Base-by-base conservation (phyloP, 441 rosid genomes). In the Lagerstroemia fauriei region DNA sequence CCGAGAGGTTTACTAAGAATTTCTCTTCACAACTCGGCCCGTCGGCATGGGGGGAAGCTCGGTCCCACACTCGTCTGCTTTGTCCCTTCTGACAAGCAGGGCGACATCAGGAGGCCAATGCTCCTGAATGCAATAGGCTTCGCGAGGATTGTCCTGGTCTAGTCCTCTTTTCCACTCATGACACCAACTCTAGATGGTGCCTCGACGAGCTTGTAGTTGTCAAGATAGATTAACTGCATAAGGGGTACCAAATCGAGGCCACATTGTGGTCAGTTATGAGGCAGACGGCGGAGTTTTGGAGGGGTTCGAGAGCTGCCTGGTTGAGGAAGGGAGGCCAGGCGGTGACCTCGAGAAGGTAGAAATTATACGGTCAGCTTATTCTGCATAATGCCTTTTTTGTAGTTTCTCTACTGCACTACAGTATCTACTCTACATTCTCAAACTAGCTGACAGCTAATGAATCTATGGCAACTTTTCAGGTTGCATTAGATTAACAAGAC, bases 171-270 rank as follows among this genome's bases (percentile, higher is more conserved):
- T 74, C 79, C n/a, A 32, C 41, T 3, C 66, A 38, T 66, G 75
- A 81, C 5, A 68, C 75, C 0, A 65, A 76, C 32, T 81, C 84
- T 38, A 38, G 6, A 2, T 38, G 44, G 44, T 38, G 2, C 44
- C 44, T 38, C 1, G 66, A 76, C 9, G 80, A 66, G 75, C 80
- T 81, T 10, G 80, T 63, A 7, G 76, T n/a, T n/a, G n/a, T n/a
- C n/a, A n/a, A 81, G 80, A 81, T 75, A 10, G 47, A n/a, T 76
- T 50, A 71, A 76, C 1, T 81, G 74, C 51, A 22, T n/a, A 25
- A 65, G 41, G 38, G 31, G 27, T 32, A 4, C 9, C n/a, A 34
- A 29, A 65, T 25, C 75, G 51, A 9, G 84, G 79, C 9, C 84
- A 81, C 69, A 29, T 81, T 10, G 66, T 81, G 66, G 32, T 38